A percentile compares a stretch with the other conserved stretches of the same genome.
These are phyloP conservation scores for Taphrina pruni DNA, from an alignment of 1,139 yeast genomes.

Conservation along the genomic window DNA sequence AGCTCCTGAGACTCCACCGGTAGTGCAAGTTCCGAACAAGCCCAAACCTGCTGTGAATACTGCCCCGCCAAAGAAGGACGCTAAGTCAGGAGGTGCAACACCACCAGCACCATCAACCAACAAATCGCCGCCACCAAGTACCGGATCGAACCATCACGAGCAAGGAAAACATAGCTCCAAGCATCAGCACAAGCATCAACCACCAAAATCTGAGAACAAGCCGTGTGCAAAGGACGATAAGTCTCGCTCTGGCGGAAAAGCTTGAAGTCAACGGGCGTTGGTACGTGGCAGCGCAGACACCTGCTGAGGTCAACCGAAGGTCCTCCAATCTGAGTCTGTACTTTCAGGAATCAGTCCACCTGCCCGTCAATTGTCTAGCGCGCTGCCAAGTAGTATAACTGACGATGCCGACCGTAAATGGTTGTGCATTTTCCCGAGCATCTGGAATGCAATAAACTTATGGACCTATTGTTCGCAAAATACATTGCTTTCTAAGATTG, in stretches of 20 bases:
- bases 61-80: slow-evolving; percentile 4
- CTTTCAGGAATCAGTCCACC: too few species aligned
- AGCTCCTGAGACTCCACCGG: neutral
- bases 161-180: neutral
- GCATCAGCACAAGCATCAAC: slow-evolving; percentile 10
- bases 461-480: too few species aligned
- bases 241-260: neutral
- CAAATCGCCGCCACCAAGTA: neutral
- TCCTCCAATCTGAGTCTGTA: too few species aligned
- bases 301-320: too few species aligned
- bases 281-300: too few species aligned
- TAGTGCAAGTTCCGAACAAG: neutral
- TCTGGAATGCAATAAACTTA: too few species aligned
- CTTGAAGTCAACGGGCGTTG: neutral
- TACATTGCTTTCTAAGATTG: too few species aligned
- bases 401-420: too few species aligned
- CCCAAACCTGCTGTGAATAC: neutral
- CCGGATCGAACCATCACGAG: neutral
- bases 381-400: too few species aligned
- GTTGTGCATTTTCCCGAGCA: too few species aligned
- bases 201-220: neutral
- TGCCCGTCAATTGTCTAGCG: too few species aligned
- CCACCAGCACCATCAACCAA: neutral
- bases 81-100: neutral
- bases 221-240: neutral